Evolutionary conservation across 2,329 filamentous ascomycete genomes (phyloP).

Genomic region (Mollisiaceae sp.): DNA sequence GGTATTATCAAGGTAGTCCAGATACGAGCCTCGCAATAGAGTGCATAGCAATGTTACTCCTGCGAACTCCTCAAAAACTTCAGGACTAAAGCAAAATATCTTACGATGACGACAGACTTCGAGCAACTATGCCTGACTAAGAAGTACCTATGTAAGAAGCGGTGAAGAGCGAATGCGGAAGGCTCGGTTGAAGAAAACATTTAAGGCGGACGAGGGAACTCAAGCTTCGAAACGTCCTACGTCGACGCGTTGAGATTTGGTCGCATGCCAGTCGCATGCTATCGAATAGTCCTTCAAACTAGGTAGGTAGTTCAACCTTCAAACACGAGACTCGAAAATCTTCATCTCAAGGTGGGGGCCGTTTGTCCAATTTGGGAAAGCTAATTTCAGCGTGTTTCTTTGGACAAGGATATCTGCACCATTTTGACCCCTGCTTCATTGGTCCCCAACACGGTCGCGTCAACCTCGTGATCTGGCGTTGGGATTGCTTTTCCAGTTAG

Average conservation of each 20-base stretch:
- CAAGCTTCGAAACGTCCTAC: neutral
- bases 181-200: neutral
- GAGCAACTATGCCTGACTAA: neutral
- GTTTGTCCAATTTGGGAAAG: no score
- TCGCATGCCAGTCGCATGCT: neutral
- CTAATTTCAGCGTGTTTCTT: neutral
- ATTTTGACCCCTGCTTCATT: neutral
- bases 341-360: no score
- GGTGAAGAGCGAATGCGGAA: constrained; percentile 1
- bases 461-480: neutral
- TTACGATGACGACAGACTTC: neutral
- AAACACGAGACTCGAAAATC: neutral
- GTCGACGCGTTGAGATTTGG: neutral
- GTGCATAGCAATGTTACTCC: neutral
- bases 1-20: neutral
- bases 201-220: neutral
- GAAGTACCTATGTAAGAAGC: no score
- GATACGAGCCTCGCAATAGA: neutral
- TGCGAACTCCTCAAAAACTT: neutral
- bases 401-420: neutral
- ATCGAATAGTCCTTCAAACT: no score
- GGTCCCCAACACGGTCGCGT: neutral
- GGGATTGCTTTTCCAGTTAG: neutral
- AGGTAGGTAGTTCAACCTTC: no score
- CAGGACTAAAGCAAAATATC: neutral